phyloP scores from a whole-genome alignment of 495 filamentous ascomycete species.

The Daldinia concentrica region DNA sequence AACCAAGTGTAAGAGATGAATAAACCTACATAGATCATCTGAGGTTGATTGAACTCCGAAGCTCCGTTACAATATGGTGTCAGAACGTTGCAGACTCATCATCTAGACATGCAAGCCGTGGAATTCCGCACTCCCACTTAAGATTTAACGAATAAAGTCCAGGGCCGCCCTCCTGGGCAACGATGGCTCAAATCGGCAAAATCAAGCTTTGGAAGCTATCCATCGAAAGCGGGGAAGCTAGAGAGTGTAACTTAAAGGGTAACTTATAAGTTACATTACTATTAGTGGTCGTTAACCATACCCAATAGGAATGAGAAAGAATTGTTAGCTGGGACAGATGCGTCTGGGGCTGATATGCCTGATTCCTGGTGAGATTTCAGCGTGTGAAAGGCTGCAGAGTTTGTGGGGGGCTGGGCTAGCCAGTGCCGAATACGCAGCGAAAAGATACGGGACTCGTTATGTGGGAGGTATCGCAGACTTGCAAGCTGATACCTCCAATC shows the following conservation, averaged over 20 bases:
- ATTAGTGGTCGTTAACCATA: conserved; percentile 23
- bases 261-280: conserved; percentile 34
- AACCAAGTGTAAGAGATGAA: conserved; percentile 11
- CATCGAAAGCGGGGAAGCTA: conserved; percentile 42
- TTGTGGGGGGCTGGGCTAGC: conserved; percentile 28
- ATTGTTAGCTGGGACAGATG: conserved; percentile 36
- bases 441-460: conserved; percentile 13
- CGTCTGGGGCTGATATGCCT: conserved; percentile 37
- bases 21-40: conserved; percentile 27
- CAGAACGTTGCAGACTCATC: conserved; percentile 18
- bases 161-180: conserved; percentile 34
- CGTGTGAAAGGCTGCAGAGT: conserved; percentile 29
- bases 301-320: conserved; percentile 30
- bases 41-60: conserved; percentile 31
- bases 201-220: conserved; percentile 41
- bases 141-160: conserved; percentile 15
- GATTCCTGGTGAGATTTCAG: conserved; percentile 18
- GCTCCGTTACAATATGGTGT: conserved; percentile 23
- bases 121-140: conserved; percentile 27
- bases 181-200: conserved; percentile 41
- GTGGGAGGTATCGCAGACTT: conserved; percentile 30
- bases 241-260: conserved; percentile 40
- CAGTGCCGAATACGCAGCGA: conserved; percentile 23
- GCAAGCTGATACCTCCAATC: conserved; percentile 36
- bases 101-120: conserved; percentile 19